Evolutionary conservation across 1,284 basidiomycete species (phyloP).

Genomic region (Puccinia hordei): DNA sequence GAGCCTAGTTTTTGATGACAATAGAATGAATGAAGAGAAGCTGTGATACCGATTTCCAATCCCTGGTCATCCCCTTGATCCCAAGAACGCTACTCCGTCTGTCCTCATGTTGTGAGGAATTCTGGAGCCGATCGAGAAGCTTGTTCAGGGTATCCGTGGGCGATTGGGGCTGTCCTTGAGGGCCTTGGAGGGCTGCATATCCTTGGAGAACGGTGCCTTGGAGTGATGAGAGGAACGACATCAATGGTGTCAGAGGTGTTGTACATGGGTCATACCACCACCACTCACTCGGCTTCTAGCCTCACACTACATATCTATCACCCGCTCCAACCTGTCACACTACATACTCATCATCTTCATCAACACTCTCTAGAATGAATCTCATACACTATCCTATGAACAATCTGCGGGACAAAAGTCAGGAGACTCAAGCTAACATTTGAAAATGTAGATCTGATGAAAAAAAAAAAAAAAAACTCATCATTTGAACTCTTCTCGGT

Average conservation of each 20-base stretch:
- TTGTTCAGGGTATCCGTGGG: constrained; percentile 80
- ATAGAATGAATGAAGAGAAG: constrained; percentile 55
- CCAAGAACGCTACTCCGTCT: constrained; percentile 85
- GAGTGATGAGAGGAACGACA: constrained; percentile 50
- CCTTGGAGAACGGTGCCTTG: constrained; percentile 50
- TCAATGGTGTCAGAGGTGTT: background rate
- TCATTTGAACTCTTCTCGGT: too few relatives aligned
- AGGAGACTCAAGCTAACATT: too few relatives aligned
- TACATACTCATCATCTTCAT: too few relatives aligned
- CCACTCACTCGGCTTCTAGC: background rate
- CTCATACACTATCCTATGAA: too few relatives aligned
- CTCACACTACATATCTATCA: too few relatives aligned
- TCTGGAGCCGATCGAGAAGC: constrained; percentile 83
- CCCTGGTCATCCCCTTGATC: constrained; percentile 85
- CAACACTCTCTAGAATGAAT: too few relatives aligned
- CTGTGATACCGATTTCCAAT: constrained; percentile 70
- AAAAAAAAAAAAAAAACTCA: too few relatives aligned
- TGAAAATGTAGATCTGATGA: too few relatives aligned
- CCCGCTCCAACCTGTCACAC: background rate
- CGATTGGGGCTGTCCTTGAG: constrained; percentile 66
- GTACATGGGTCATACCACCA: background rate
- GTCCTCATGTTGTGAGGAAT: constrained; percentile 81
- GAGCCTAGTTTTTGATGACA: constrained; percentile 47
- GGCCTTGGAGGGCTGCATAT: constrained; percentile 49
- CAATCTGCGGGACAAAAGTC: too few relatives aligned